Conservation (phyloP, 352 stramenopile species). For the Aphanomyces stellatus region DNA sequence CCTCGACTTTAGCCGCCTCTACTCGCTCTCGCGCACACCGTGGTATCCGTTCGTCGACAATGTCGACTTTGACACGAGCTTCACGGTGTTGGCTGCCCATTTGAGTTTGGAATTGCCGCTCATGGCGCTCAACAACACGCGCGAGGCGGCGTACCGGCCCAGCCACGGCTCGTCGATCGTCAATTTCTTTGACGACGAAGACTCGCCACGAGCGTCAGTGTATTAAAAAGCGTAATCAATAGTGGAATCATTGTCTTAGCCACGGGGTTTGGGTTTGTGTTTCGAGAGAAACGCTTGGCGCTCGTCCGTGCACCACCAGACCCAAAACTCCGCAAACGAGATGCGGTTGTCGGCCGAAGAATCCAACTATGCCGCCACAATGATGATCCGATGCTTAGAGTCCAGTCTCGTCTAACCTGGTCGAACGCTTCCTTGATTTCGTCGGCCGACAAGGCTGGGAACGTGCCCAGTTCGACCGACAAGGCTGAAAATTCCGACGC, state of each 20-base stretch:
- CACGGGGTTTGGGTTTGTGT: no score
- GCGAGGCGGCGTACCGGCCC: not conserved
- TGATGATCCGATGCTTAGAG: not conserved
- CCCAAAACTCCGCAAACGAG: conserved; percentile 16
- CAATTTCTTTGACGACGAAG: not conserved
- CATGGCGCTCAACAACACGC: not conserved
- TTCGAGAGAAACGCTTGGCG: conserved; percentile 10
- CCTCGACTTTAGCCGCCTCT: conserved; percentile 64
- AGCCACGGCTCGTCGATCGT: not conserved
- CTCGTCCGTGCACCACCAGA: conserved; percentile 18
- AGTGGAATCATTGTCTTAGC: no score
- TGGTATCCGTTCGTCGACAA: conserved; percentile 63
- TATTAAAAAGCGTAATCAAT: no score
- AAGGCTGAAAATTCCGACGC: conserved; percentile 3
- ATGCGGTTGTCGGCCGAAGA: conserved; percentile 10
- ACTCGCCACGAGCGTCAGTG: not conserved
- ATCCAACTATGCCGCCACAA: not conserved
- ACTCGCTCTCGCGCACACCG: conserved; percentile 53
- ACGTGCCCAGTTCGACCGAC: conserved; percentile 8
- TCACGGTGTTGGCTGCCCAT: not conserved
- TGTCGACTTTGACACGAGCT: conserved; percentile 23
- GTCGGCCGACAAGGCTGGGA: not conserved
- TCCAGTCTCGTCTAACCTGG: not conserved
- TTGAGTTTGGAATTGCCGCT: conserved; percentile 5
- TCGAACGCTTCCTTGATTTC: conserved; percentile 12